These are phyloP conservation scores for Solanum aculeatissimum DNA, from an alignment of 305 asterid genomes.

Conservation along the genomic window DNA sequence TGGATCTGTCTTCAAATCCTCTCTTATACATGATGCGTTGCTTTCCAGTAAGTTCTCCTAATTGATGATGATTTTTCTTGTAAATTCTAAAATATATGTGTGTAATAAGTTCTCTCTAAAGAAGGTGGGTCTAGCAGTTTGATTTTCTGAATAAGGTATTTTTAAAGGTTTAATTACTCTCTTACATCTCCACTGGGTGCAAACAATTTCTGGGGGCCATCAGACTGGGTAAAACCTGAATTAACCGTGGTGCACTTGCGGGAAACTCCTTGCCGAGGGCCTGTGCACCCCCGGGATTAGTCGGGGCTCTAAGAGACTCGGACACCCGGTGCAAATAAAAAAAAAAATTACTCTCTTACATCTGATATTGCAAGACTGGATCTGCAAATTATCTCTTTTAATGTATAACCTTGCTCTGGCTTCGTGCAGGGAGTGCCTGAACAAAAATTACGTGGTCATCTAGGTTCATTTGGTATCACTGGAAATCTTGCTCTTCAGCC, in stretches of 20 bases:
- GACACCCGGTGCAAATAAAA: no score
- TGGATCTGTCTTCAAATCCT: conserved; percentile 94
- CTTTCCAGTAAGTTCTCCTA: conserved; percentile 63
- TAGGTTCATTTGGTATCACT: conserved; percentile 95
- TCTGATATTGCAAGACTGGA: background rate
- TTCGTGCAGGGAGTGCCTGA: conserved; percentile 92
- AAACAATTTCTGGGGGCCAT: no score
- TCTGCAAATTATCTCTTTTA: background rate
- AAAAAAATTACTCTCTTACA: background rate
- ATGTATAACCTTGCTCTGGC: conserved; percentile 4
- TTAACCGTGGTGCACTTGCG: no score
- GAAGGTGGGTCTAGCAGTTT: background rate
- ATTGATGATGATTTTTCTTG: background rate
- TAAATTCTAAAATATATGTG: background rate
- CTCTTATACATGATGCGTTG: conserved; percentile 99
- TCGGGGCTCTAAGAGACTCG: no score
- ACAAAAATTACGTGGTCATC: conserved; percentile 87
- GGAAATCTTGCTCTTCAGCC: conserved; percentile 99
- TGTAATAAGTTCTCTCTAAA: background rate
- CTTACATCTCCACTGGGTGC: no score
- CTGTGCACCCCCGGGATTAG: no score
- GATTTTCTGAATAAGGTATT: background rate
- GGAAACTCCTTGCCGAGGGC: no score
- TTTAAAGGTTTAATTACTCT: background rate
- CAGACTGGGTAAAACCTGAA: no score